Evolutionary conservation across 495 filamentous ascomycete genomes (phyloP), one percentile per base, ranked within the genome.

Genomic region (Cercophora newfieldiana): DNA sequence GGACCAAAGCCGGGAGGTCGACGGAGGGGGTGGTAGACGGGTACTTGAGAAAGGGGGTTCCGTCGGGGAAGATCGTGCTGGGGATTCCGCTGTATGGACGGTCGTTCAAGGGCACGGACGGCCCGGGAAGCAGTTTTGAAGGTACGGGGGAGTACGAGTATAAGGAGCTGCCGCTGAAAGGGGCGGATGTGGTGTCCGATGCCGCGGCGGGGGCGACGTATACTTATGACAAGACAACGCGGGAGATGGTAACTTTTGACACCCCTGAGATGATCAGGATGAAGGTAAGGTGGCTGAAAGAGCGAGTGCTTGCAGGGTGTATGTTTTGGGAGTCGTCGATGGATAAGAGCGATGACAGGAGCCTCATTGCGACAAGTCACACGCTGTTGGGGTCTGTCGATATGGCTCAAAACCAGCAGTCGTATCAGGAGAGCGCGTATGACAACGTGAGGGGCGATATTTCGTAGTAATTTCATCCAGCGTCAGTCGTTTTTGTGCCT

Each of bases 281-380:
- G 50, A 97, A 97, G 81, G 87, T 86, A 5, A 71, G 72, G 10
- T 97, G 89, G 70, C 80, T 94, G 61, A 81, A 82, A 74, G 64
- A 77, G 47, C 79, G 81, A 64, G 84, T 86, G 1, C 80, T 97
- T 3, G 92, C 87, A 1, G 93, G 94, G 24, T 86, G 83, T 2
- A 96, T 97, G 92, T 97, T 91, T 85, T 97, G 94, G 93, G 93
- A 97, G 78, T 87, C 86, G 44, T 92, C 87, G 66, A 87, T 81
- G 14, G 94, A 97, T 77, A 86, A 84, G 71, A 79, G 55, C 1
- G 86, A 79, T 5, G 77, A 78, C n/a, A 83, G 82, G 49, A 90
- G 88, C 69, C 68, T 94, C 75, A 88, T 94, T 56, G 80, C 77
- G 7, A 82, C 82, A 4, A 85, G 87, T 0, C 76, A 54, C 37